Evolutionary conservation across 1,139 yeast genomes (phyloP).

Genomic region (Pichia sp.): DNA sequence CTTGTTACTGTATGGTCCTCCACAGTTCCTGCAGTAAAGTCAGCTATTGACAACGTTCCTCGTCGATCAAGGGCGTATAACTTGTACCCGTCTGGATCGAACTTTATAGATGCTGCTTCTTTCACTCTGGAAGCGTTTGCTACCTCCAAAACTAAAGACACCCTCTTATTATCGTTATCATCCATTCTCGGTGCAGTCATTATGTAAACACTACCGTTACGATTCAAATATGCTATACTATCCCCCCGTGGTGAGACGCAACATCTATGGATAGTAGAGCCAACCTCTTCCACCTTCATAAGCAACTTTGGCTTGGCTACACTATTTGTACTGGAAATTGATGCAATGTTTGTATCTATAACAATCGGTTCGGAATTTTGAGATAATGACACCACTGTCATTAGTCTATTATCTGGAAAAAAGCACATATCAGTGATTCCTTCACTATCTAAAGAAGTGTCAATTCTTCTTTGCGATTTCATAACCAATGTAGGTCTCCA

Average conservation of each 20-base stretch:
- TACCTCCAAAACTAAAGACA: slow-evolving; percentile 71
- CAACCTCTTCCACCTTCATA: slow-evolving; percentile 68
- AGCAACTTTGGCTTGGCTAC: slow-evolving; percentile 51
- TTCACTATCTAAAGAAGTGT: slow-evolving; percentile 65
- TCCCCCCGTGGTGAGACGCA: slow-evolving; percentile 83
- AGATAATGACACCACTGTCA: slow-evolving; percentile 56
- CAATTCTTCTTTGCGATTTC: slow-evolving; percentile 55
- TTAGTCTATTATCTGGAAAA: slow-evolving; percentile 50
- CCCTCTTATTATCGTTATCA: slow-evolving; percentile 46
- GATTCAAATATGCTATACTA: slow-evolving; percentile 71
- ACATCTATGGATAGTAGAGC: slow-evolving; percentile 64
- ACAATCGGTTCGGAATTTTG: slow-evolving; percentile 54
- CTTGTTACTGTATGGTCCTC: slow-evolving; percentile 72
- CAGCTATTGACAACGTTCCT: slow-evolving; percentile 71
- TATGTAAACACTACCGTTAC: slow-evolving; percentile 67
- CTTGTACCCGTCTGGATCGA: slow-evolving; percentile 76
- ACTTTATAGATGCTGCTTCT: slow-evolving; percentile 70
- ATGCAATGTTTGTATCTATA: slow-evolving; percentile 46
- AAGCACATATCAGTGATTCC: slow-evolving; percentile 83
- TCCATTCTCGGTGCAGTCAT: slow-evolving; percentile 56
- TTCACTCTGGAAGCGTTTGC: slow-evolving; percentile 59
- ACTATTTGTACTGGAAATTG: slow-evolving; percentile 31
- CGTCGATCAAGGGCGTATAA: slow-evolving; percentile 72
- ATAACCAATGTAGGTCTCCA: slow-evolving; percentile 63
- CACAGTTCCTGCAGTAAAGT: slow-evolving; percentile 81